phyloP scores from a whole-genome alignment of 495 filamentous ascomycete species.

The Trichoderma orchidacearum region DNA sequence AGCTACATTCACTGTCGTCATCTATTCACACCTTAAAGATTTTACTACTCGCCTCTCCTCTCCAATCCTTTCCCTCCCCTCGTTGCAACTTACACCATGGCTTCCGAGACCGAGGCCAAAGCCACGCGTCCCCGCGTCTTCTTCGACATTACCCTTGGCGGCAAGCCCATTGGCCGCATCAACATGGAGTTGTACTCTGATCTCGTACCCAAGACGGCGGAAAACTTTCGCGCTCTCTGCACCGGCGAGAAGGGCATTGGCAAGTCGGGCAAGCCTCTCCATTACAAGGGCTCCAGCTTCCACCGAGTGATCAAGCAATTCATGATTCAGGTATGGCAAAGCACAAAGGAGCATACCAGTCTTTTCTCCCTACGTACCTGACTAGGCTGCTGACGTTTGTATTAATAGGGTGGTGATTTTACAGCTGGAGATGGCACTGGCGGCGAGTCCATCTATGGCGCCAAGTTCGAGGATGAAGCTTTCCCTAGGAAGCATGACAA shows the following conservation, averaged over 20 bases:
- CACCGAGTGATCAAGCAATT: conserved; percentile 96
- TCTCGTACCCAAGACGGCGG: conserved; percentile 85
- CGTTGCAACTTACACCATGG: conserved; percentile 12
- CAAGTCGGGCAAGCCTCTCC: conserved; percentile 71
- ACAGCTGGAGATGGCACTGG: conserved; percentile 89
- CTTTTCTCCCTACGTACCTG: not conserved
- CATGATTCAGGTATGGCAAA: conserved; percentile 61
- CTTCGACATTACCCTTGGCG: conserved; percentile 77
- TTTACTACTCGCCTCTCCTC: not conserved
- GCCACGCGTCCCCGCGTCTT: conserved; percentile 55
- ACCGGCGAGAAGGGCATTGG: conserved; percentile 80
- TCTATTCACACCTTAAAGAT: not conserved
- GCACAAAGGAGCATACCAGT: too few species aligned
- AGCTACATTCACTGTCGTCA: not conserved
- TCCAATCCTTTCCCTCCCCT: not conserved
- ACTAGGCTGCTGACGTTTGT: not conserved
- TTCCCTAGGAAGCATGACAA: conserved; percentile 88
- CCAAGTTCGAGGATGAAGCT: conserved; percentile 97
- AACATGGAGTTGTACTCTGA: conserved; percentile 79
- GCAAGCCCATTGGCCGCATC: conserved; percentile 56
- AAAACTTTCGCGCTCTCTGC: conserved; percentile 94
- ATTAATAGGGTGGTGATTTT: conserved; percentile 71
- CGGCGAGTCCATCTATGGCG: conserved; percentile 95
- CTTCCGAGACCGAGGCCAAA: conserved; percentile 19
- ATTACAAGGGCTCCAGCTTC: conserved; percentile 84